Evolutionary conservation across 2,329 filamentous ascomycete genomes (phyloP).

Genomic region (Colletotrichum sublineola): DNA sequence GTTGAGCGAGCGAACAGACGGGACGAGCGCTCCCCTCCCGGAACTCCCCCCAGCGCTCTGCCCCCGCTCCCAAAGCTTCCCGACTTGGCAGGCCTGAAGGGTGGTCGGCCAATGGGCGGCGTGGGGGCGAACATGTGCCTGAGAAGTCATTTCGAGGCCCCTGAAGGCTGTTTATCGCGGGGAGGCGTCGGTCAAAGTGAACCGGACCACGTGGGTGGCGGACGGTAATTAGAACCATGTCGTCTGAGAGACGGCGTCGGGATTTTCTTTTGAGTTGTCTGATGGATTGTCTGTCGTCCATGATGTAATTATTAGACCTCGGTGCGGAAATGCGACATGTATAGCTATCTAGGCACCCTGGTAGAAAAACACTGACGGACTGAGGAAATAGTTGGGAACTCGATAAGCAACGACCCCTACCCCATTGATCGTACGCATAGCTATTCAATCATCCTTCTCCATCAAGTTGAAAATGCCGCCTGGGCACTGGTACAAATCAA

Average conservation of each 20-base stretch:
- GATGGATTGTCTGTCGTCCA: not conserved
- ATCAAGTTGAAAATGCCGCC: too few relatives aligned
- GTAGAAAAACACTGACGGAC: not conserved
- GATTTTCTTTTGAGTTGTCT: not conserved
- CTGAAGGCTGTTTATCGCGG: not conserved
- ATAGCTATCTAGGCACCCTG: not conserved
- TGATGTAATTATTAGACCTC: not conserved
- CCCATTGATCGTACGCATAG: not conserved
- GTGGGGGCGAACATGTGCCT: conserved; percentile 29
- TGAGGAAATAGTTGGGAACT: not conserved
- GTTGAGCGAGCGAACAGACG: too few relatives aligned
- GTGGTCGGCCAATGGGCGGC: conserved; percentile 21
- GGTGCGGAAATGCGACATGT: not conserved
- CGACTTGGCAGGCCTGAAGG: conserved; percentile 20
- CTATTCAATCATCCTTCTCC: not conserved
- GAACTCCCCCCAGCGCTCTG: not conserved
- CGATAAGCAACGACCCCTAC: not conserved
- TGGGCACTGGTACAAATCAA: not conserved
- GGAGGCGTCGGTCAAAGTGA: not conserved
- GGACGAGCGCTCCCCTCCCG: not conserved
- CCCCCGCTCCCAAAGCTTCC: conserved; percentile 31
- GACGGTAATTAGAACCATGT: not conserved
- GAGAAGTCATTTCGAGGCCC: not conserved
- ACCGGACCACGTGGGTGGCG: not conserved
- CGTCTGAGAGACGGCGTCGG: not conserved